Base-by-base conservation (phyloP, 805 yeast species). In the Allodekkera sacchari region DNA sequence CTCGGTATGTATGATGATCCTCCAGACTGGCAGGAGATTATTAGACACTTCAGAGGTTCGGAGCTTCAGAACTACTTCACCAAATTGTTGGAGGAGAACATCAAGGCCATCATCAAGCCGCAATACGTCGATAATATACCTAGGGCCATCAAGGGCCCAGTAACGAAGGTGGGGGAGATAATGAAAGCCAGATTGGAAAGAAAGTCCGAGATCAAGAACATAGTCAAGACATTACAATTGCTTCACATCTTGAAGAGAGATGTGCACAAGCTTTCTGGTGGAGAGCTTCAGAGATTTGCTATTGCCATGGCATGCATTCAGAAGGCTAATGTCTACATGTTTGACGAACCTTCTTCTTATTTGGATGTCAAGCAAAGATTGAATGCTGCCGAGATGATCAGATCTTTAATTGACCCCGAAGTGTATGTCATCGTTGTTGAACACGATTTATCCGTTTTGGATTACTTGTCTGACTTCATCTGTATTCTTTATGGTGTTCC, bases 101-200 rank as follows among this genome's bases (percentile, higher is more conserved):
- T 92, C 55, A 88, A 82, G 63, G 94, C 97, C n/a, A 83, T 92
- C 45, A 89, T 89, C 55, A 92, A 92, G 66, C 99, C 99, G 7
- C 99, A 92, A 65, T 92, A 92, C 54, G 99, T 92, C 37, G 99
- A 92, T 61, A 89, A 87, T 64, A 77, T 92, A 45, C 97, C 98
- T 47, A 77, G 94, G 59, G 97, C 97, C 24, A 80, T 92, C 53
- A 84, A 84, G 62, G 87, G 96, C 27, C 88, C 94, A 11, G 68
- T 80, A 29, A 82, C 76, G 50, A 78, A 83, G 50, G 97, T 89
- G 30, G 94, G 89, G 33, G 87, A 77, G 43, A 70, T 89, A 34
- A 65, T 89, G 53, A 77, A 79, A 49, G 73, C 78, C 39, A 80
- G 83, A 61, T 64, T 72, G 49, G 94, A 85, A 53, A 79, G 89